Evolutionary conservation across 1,284 basidiomycete genomes (phyloP), one percentile per base, ranked within the genome.

Genomic region (Porogramme epimiltina): DNA sequence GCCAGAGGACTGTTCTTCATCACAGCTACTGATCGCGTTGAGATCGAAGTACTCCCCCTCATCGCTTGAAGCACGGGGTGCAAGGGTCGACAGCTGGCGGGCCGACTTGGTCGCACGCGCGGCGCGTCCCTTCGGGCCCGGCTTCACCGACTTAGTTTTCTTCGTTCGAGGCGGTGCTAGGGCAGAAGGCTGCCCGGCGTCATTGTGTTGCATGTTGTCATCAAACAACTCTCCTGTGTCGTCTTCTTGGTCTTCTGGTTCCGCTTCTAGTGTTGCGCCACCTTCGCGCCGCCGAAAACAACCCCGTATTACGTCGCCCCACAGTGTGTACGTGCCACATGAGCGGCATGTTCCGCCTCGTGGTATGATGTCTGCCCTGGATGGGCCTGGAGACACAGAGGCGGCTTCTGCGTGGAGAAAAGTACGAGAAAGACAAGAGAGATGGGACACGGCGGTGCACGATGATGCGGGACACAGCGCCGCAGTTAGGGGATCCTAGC

Each of bases 251-350:
- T 58, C 54, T 39, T 64, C 55, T 33, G 65, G 61, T 22, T 65
- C 69, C 3, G 64, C 67, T n/a, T 56, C 53, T 0, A 58, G 51
- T 1, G 52, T 53, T 3, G 62, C 68, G 8, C 60, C 66, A 24
- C 76, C 72, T 15, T 73, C 72, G 31, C 69, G 64, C 5, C 89
- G 76, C 2, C 85, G 77, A 64, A 85, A 91, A 55, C 79, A 84
- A 0, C 84, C 86, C 10, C 85, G 77, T 16, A 93, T 73, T 26
- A 92, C 65, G 57, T 91, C 84, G 9, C 87, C 87, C 90, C 90
- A 94, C 2, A 87, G 72, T 1, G 78, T 71, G 54, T 82, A 80
- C 0, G 67, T 64, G 0, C 64, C 51, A 61, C 91, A 93, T 0
- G 72, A 67, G 3, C 70, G 73, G 62, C 91, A 93, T 1, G 64